Base-by-base conservation (phyloP, 108 stramenopile species). In the Skeletonema tropicum region DNA sequence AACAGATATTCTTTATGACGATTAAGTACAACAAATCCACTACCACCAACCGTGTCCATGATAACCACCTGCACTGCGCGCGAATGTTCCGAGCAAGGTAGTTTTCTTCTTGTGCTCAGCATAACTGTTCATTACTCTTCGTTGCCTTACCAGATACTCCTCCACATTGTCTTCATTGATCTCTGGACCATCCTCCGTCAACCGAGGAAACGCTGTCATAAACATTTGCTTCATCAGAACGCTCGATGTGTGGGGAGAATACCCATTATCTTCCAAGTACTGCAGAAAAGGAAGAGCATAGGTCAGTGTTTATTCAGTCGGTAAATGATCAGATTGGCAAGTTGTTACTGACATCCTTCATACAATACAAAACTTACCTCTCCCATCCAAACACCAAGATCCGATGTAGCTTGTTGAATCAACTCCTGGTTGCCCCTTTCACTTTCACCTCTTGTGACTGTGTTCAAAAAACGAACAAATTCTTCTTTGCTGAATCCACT, bases 151-250 rank as follows among this genome's bases (percentile, higher is more conserved):
- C 17, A 49, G 12, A 19, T 49, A 49, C 19, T 49, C 48, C 17
- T 84, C 79, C 5, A 84, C 29, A 38, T 84, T 84, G 14, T 80
- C 69, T 4, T 79, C 75, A 19, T 72, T 84, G 17, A 26, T 25
- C 31, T 84, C 70, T 19, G 57, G 46, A 6, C 76, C 75, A 17
- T 30, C 33, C 23, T 15, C 38, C 10, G 11, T 72, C 23, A 84
- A 70, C 9, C 42, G 48, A 2, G 86, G 86, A 45, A 87, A 76
- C 4, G 86, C 76, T 15, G 72, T 49, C 70, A 84, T 57, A 21
- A 86, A 58, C 86, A 84, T 84, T 66, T 81, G 83, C 45, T 86
- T 86, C 35, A 81, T 70, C 12, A 77, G 29, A n/a, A 76, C 38
- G 32, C 64, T 49, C n/a, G 60, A 19, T 1, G 55, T 66, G 52